Evolutionary conservation across 2,329 filamentous ascomycete genomes (phyloP), one percentile per base, ranked within the genome.

Genomic region (Colletotrichum lini): DNA sequence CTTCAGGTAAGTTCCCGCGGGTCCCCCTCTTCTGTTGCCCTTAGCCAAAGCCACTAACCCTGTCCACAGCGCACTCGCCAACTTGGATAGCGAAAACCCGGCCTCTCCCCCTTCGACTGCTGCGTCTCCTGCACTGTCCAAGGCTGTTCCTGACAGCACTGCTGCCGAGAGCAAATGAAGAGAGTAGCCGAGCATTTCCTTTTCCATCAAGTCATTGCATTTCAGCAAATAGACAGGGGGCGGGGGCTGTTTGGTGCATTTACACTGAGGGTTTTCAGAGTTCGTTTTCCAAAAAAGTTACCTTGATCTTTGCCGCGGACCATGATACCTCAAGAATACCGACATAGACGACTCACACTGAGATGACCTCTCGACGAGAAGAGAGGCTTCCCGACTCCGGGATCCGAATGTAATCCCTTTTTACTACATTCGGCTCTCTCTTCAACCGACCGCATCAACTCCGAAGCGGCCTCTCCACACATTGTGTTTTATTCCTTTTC

Each of bases 1-100:
- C 76, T 99, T 98, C 86, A 96, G 94, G 95, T 98, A 90, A 88
- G 92, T 13, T 18, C 10, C 18, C 30, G 8, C 4, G 3, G 18
- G 5, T 44, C 9, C 12, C 7, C 3, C 23, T 16, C 26, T 26
- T 9, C 1, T 9, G 18, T 16, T n/a, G 42, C 2, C 40, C 5
- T 26, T 38, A 13, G 16, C 16, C 9, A 26, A 49, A 49, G 35
- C 26, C 38, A 15, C 80, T 84, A 78, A 85, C 78, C 26, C 18
- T 12, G 5, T 15, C 3, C 42, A 8, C 73, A 90, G 89, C 79
- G 83, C 90, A 74, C 84, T 91, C 73, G 89, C 88, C 77, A 89
- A 84, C 78, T 88, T 86, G 89, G 91, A 89, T 77, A 86, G 85
- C 76, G 89, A 90, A 79, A 86, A 88, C 82, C 91, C 87, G 72